Evolutionary conservation across 2,329 filamentous ascomycete genomes (phyloP), one percentile per base, ranked within the genome.

Genomic region (Fusarium domesticum): DNA sequence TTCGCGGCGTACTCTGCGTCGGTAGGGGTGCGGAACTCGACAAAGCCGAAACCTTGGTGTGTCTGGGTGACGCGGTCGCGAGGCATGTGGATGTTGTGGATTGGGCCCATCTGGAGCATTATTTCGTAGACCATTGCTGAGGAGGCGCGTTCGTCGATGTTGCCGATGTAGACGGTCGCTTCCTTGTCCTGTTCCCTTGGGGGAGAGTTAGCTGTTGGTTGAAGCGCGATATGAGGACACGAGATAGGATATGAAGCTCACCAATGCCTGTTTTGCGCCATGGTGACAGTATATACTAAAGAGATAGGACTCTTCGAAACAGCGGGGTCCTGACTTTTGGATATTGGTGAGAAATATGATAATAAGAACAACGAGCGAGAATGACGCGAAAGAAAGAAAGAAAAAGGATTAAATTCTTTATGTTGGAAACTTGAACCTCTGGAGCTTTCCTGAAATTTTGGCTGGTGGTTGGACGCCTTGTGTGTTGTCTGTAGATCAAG

Each of bases 41-140:
- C 93, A 70, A 98, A 98, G 60, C 93, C 93, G 75, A 96, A 98
- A 59, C 93, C 93, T 71, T 97, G 93, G 69, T 98, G 93, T 45
- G 85, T 86, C 64, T 96, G 90, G 36, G 93, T 96, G 58, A 98
- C 93, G 67, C 93, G 89, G 70, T 98, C 93, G 76, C 96, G 96
- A 43, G 93, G 93, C 64, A 98, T 84, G 72, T 98, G 93, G 53
- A 98, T 92, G 70, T 97, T 97, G 64, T 95, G 89, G 61, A 98
- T 95, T 59, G 92, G 91, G 43, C 93, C 93, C 66, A 91, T 90
- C 74, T 98, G 93, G 43, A 96, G 84, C 90, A 97, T 97, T 61
- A 98, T 79, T 75, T 98, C 93, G 85, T 93, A 96, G 57, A 98
- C 83, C 57, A 96, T 80, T 59, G 86, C 84, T 64, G 96, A 89